Base-by-base conservation (phyloP, 2,329 filamentous ascomycete genomes). In the Laburnicola sp. region DNA sequence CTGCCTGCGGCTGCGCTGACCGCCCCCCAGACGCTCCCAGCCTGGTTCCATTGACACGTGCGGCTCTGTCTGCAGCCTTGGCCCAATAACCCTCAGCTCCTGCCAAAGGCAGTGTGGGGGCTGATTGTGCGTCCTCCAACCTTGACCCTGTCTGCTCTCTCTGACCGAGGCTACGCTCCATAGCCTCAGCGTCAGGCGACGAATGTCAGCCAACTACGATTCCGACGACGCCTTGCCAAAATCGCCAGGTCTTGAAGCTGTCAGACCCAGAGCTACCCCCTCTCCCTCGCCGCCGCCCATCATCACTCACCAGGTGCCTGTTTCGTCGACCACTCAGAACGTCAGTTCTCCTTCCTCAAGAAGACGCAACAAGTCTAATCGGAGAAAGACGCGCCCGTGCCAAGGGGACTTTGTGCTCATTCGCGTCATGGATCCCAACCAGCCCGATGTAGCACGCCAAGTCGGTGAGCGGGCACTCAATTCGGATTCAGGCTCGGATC, bases 401-500 rank as follows among this genome's bases (percentile, higher is more conserved):
- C 80, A 81, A 64, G 82, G 80, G 64, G 83, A 87, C 80, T 82
- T 78, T 56, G 83, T 88, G 59, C 77, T 91, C 70, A 78, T 91
- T 58, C 72, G 75, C 47, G 77, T 78, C 69, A 78, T 91, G 74
- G 81, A 76, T 61, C 82, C 83, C 66, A 82, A 83, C 64, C 76
- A 77, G 60, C 82, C 81, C 44, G 84, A 89, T 46, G 80, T 88
- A 63, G 84, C 84, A 51, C 74, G 71, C 58, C 64, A 72, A 61
- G 86, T 83, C 50, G 80, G 77, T 54, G 72, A 73, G 51, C 66
- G 77, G 54, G 76, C 80, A 21, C 74, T 87, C 44, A 63, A 63
- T 28, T 66, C 66, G 5, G 60, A 63, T 28, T 70, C 66, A 40
- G 75, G 78, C 27, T 73, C 70, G 3, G 75, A 74, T 51, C 72